A percentile compares a stretch with the other conserved stretches of the same genome.
phyloP scores from a whole-genome alignment of 1,139 yeast genomes.

The Diutina scorzettiae region DNA sequence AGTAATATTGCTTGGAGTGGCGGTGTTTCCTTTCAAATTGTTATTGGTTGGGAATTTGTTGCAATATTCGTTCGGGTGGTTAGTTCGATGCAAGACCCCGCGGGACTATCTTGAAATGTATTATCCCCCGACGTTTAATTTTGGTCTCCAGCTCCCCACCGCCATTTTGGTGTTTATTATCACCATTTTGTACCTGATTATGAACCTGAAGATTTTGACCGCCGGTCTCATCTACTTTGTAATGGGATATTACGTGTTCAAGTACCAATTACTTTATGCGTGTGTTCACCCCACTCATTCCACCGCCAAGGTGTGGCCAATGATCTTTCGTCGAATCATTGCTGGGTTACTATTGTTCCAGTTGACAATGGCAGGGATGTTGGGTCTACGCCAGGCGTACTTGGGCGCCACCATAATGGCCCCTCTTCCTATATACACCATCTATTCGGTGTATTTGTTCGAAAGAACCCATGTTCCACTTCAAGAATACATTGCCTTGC shows the following conservation, averaged over 20 bases:
- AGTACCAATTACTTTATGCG: conserved; percentile 68
- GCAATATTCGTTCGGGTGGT: conserved; percentile 4
- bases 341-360: conserved; percentile 69
- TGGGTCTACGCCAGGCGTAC: conserved; percentile 27
- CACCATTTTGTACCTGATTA: conserved; percentile 63
- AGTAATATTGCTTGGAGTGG: conserved; percentile 64
- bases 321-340: conserved; percentile 61
- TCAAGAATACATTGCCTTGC: not conserved
- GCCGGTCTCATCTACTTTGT: conserved; percentile 67
- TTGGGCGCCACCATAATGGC: not conserved
- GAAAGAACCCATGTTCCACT: conserved; percentile 1
- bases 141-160: conserved; percentile 73
- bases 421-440: conserved; percentile 1
- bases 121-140: conserved; percentile 70
- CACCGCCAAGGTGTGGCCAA: conserved; percentile 82
- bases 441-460: not conserved
- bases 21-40: conserved; percentile 65
- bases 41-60: conserved; percentile 33
- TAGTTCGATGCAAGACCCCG: conserved; percentile 23
- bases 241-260: conserved; percentile 67
- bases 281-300: conserved; percentile 84
- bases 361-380: conserved; percentile 82
- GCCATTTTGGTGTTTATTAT: conserved; percentile 67
- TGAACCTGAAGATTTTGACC: conserved; percentile 62
- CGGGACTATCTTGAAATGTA: conserved; percentile 51